These are phyloP conservation scores for Marvania coccoides DNA, from an alignment of 139 green algal species.

Conservation along the genomic window DNA sequence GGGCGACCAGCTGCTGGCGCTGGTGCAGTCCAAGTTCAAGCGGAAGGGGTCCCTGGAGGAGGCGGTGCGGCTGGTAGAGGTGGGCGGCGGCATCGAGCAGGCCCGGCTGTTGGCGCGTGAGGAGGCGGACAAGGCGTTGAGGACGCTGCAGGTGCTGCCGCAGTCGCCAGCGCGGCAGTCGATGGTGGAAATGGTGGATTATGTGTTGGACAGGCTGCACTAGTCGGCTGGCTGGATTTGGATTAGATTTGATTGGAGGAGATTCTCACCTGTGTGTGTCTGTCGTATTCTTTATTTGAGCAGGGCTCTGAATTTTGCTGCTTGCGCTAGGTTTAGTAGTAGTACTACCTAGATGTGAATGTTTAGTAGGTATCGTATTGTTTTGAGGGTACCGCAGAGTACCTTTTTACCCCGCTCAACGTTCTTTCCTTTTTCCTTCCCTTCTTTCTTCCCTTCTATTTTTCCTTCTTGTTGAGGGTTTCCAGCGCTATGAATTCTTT, in stretches of 20 bases:
- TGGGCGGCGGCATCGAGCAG: conserved; percentile 53
- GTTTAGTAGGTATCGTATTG: neutral
- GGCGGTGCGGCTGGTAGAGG: conserved; percentile 75
- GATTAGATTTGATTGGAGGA: no score
- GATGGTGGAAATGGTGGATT: conserved; percentile 88
- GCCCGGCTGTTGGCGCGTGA: conserved; percentile 57
- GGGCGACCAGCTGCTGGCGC: conserved; percentile 49
- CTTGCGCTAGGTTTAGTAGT: neutral
- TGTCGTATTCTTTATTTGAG: no score
- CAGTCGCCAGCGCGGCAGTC: conserved; percentile 65
- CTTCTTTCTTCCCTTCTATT: no score
- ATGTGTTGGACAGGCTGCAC: conserved; percentile 90
- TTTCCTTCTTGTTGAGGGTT: neutral
- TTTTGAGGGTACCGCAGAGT: neutral
- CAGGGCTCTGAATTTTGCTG: neutral
- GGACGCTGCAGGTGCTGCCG: conserved; percentile 59
- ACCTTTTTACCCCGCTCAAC: neutral
- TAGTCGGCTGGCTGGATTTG: no score
- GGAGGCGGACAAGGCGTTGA: conserved; percentile 62
- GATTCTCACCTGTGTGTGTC: no score
- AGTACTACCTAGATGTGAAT: neutral
- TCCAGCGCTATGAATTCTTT: neutral
- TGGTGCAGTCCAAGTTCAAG: conserved; percentile 79
- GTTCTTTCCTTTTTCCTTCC: neutral
- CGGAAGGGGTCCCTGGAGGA: conserved; percentile 65